phyloP scores from a whole-genome alignment of 1,284 basidiomycete genomes.

The Cystobasidium slooffiae region DNA sequence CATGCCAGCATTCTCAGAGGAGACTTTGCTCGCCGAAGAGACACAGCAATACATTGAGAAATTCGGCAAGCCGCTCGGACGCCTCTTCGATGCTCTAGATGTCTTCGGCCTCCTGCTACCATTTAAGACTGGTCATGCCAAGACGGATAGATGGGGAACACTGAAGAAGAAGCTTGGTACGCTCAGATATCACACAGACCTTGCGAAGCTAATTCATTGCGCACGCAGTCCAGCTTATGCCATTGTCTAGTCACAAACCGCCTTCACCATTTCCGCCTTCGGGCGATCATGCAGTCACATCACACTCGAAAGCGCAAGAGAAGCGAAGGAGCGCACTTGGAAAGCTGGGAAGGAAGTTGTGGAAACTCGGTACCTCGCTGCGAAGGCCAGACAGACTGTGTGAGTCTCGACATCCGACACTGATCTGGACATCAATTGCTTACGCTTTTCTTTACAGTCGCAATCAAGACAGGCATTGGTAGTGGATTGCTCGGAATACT shows the following conservation, averaged over 20 bases:
- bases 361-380: slow-evolving; percentile 73
- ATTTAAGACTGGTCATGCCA: neutral
- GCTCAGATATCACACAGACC: neutral
- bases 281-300: slow-evolving; percentile 30
- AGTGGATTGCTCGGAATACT: slow-evolving; percentile 53
- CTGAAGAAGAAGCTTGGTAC: slow-evolving; percentile 28
- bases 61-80: neutral
- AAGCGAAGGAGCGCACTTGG: slow-evolving; percentile 58
- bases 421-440: neutral
- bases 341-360: slow-evolving; percentile 70
- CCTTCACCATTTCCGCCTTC: slow-evolving; percentile 24
- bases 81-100: slow-evolving; percentile 14
- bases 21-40: slow-evolving; percentile 13
- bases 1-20: slow-evolving; percentile 3
- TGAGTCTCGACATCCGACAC: neutral
- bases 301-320: slow-evolving; percentile 18
- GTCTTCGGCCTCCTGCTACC: slow-evolving; percentile 4
- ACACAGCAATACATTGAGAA: neutral
- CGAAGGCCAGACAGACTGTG: slow-evolving; percentile 76
- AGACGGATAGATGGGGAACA: slow-evolving; percentile 28
- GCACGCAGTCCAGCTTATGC: slow-evolving; percentile 34
- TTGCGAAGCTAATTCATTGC: neutral
- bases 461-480: slow-evolving; percentile 75
- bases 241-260: slow-evolving; percentile 6
- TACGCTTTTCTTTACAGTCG: slow-evolving; percentile 58